Conservation (phyloP, 257 asterid species). For the Coffea canephora region DNA sequence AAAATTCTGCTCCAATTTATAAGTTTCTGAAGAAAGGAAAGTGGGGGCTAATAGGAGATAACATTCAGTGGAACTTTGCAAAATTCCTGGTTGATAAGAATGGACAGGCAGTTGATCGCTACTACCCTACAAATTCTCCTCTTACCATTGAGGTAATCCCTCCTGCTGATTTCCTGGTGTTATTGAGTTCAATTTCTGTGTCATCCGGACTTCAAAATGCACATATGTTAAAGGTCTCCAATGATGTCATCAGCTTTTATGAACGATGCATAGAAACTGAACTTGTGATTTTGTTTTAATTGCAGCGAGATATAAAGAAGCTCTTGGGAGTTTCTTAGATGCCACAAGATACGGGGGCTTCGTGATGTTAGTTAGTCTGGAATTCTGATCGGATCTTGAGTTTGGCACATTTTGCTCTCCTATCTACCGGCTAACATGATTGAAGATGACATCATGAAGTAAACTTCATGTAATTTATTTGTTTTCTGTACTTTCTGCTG, state of each 20-base stretch:
- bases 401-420: not conserved
- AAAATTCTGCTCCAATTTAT: slow-evolving; percentile 62
- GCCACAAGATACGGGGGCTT: slow-evolving; percentile 9
- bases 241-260: not conserved
- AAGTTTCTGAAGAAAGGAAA: slow-evolving; percentile 76
- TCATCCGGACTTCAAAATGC: not conserved
- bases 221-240: not conserved
- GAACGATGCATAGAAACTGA: not conserved
- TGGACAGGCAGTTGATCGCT: slow-evolving; percentile 73
- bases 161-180: not conserved
- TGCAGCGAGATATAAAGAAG: slow-evolving; percentile 13
- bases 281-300: not conserved
- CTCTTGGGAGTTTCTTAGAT: slow-evolving; percentile 39
- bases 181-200: not conserved
- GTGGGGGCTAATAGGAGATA: slow-evolving; percentile 78
- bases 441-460: not conserved
- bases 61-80: slow-evolving; percentile 84
- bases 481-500: not conserved
- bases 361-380: not conserved
- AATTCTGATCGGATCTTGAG: not conserved
- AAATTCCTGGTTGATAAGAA: slow-evolving; percentile 72
- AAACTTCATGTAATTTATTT: not conserved
- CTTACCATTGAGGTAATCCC: slow-evolving; percentile 63
- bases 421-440: not conserved
- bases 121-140: slow-evolving; percentile 79